A percentile compares a stretch with the other conserved stretches of the same genome.
Evolutionary conservation across 805 yeast species (phyloP).

Genomic region (Kuraishia hungarica): DNA sequence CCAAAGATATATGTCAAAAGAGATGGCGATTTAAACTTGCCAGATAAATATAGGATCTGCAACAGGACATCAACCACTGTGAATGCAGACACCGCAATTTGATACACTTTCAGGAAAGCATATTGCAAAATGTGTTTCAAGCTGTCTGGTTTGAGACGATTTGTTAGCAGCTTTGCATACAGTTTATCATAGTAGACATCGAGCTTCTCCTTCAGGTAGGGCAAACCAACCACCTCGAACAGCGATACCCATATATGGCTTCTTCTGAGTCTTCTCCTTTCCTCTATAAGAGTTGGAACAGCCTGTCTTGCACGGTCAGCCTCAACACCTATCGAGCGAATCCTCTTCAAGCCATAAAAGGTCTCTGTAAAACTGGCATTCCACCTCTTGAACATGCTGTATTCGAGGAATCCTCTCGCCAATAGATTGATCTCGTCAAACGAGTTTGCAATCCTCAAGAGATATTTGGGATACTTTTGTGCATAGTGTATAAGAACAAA

Average conservation of each 20-base stretch:
- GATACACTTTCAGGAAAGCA: conserved; percentile 52
- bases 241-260: conserved; percentile 49
- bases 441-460: conserved; percentile 50
- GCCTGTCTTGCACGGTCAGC: conserved; percentile 2
- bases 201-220: conserved; percentile 64
- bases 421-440: conserved; percentile 72
- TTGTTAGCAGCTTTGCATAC: conserved; percentile 49
- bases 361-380: conserved; percentile 86
- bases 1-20: conserved; percentile 51
- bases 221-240: conserved; percentile 51
- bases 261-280: conserved; percentile 40
- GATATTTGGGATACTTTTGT: conserved; percentile 61
- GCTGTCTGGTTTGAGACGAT: conserved; percentile 27
- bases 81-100: conserved; percentile 39
- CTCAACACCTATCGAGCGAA: conserved; percentile 17
- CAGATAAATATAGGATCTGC: conserved; percentile 59
- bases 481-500: conserved; percentile 78
- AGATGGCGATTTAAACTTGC: conserved; percentile 54
- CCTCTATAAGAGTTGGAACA: conserved; percentile 27
- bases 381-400: conserved; percentile 61
- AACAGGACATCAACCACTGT: conserved; percentile 45
- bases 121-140: conserved; percentile 17
- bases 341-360: conserved; percentile 81
- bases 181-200: conserved; percentile 55
- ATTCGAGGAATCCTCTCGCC: conserved; percentile 59